Base-by-base conservation (phyloP, 2,329 filamentous ascomycete species). In the Ophiostoma pallidulum region DNA sequence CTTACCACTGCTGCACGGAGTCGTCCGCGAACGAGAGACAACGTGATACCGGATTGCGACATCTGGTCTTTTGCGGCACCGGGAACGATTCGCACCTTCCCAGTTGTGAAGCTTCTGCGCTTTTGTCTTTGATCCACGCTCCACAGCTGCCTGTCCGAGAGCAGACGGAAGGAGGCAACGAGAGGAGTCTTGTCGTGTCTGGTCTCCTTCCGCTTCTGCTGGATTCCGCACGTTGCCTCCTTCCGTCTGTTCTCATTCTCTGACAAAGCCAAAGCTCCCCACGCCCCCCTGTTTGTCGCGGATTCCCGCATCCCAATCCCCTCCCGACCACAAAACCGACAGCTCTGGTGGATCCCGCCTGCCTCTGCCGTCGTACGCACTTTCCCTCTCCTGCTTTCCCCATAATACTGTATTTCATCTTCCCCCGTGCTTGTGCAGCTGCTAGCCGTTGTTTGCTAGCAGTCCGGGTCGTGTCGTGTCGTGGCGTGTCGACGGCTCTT, bases 221-320 rank as follows among this genome's bases (percentile, higher is more conserved):
- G 32, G 32, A 37, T 33, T 28, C 29, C 16, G 40, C 28, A 5
- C 41, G 24, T 8, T 12, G 2, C 42, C 8, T 32, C 16, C 16
- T 37, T 32, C 18, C 22, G 4, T 45, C 13, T 28, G 22, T 42
- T 46, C 49, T 37, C 31, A 35, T 22, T 22, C 37, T 49, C 42
- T 45, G 14, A 36, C 43, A 22, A 19, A 41, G 31, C 12, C 41
- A 41, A 31, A n/a, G 26, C 43, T 33, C 45, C n/a, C 20, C 44
- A 24, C n/a, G 31, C 19, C 29, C 45, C 45, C 46, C 40, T 48
- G 46, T 38, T 48, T 48, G 46, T 48, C 46, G 46, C 40, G 39
- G 46, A 41, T 48, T 39, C 14, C 39, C 41, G 24, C 38, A 42
- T 31, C 32, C 22, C n/a, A n/a, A n/a, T n/a, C 32, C 44, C 36